Base-by-base conservation (phyloP, 2,329 filamentous ascomycete genomes). In the Cytospora mali region DNA sequence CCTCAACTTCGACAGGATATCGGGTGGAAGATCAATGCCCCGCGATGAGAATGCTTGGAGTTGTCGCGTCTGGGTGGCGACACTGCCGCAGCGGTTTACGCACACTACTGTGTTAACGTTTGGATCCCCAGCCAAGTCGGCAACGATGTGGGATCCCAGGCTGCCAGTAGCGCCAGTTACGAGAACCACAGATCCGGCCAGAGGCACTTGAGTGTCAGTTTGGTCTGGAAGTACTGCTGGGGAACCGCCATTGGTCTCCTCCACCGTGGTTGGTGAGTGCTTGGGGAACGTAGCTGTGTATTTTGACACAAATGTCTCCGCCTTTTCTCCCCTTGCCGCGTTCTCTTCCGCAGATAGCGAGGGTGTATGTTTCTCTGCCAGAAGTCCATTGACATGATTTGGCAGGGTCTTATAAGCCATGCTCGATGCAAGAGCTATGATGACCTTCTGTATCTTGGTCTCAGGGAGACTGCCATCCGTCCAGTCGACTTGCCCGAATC, bases 141-240 rank as follows among this genome's bases (percentile, higher is more conserved):
- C 56, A 2, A 75, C 74, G 1, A 79, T 55, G 61, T 80, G 75
- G 0, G 67, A 52, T 1, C 77, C 78, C 0, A 79, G 68, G 54
- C 75, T 75, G 1, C 77, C 77, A 0, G 76, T 70, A 0, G 72
- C 73, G 6, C 77, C 76, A 1, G 77, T 79, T 2, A 80, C 68
- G 1, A 79, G 64, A 1, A 79, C 72, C 10, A 23, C 21, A 21
- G 31, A 75, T 69, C 27, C 10, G 33, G 14, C 14, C 13, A 18
- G 13, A 18, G 33, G 14, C 33, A 18, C 6, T 18, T 2, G 14
- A 39, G 13, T 6, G 13, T 39, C 33, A 39, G 33, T 16, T 39
- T 16, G 14, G 9, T 33, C 6, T n/a, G n/a, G n/a, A n/a, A n/a
- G n/a, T n/a, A n/a, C n/a, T n/a, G n/a, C n/a, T n/a, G n/a, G n/a